Conservation (phyloP, 345 rosid species). For the Eucalyptus shirleyi region DNA sequence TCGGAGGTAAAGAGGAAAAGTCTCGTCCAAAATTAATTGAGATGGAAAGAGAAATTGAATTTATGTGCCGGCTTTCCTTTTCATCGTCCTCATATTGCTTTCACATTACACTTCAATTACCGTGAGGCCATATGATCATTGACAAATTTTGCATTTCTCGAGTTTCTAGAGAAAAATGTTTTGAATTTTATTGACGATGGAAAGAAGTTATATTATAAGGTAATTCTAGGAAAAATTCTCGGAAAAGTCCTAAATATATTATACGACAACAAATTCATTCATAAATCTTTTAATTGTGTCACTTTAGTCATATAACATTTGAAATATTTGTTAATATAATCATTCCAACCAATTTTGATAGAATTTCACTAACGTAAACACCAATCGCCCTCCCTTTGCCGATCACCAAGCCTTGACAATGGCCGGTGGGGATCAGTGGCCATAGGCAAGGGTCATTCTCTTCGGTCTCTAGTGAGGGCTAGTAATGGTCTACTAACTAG, state of each 20-base stretch:
- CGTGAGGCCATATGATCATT: not conserved
- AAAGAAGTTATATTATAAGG: too few relatives aligned
- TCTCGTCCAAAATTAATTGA: not conserved
- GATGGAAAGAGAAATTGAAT: not conserved
- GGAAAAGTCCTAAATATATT: not conserved
- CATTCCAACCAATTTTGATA: not conserved
- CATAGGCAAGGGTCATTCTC: rapidly evolving
- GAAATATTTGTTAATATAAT: not conserved
- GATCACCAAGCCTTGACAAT: rapidly evolving
- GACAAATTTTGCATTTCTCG: not conserved
- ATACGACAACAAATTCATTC: not conserved
- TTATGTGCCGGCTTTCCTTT: not conserved
- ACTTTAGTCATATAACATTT: not conserved
- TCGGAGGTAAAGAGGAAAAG: not conserved
- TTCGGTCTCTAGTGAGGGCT: not conserved
- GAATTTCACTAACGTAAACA: not conserved
- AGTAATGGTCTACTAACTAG: too few relatives aligned
- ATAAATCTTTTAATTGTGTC: too few relatives aligned
- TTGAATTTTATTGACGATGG: not conserved
- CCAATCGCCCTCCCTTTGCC: rapidly evolving
- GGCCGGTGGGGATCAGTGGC: not conserved
- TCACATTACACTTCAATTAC: not conserved
- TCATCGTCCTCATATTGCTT: not conserved
- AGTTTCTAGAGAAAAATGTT: not conserved
- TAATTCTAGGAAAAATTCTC: too few relatives aligned